phyloP scores from a whole-genome alignment of 108 stramenopile genomes.

The Discostella pseudostelligera region DNA sequence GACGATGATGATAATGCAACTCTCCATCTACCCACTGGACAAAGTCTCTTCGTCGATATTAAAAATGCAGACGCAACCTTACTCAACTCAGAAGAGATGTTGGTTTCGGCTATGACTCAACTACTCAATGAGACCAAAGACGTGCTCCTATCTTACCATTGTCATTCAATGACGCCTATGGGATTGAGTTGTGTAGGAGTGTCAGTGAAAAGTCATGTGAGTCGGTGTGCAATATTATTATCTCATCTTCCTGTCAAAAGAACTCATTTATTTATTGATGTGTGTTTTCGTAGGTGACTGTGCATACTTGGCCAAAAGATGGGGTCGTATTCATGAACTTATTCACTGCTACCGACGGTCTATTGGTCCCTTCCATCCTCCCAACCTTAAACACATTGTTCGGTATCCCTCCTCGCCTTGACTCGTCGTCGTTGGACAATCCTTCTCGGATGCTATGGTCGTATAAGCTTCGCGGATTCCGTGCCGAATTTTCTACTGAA shows the following conservation, averaged over 20 bases:
- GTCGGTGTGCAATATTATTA: not conserved
- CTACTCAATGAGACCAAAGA: constrained; percentile 55
- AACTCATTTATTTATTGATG: too few relatives aligned
- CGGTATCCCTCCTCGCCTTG: constrained; percentile 23
- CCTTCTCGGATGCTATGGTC: constrained; percentile 51
- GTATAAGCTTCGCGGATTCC: constrained; percentile 55
- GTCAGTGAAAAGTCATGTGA: constrained; percentile 53
- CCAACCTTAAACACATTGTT: constrained; percentile 56
- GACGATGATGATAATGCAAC: not conserved
- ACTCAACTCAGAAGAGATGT: constrained; percentile 61
- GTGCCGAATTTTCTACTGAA: constrained; percentile 10
- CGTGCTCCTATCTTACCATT: constrained; percentile 79
- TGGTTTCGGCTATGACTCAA: constrained; percentile 71
- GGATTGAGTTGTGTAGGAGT: constrained; percentile 80
- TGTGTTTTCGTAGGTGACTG: constrained; percentile 10
- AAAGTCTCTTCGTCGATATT: constrained; percentile 38
- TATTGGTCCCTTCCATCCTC: constrained; percentile 54
- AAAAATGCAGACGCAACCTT: constrained; percentile 57
- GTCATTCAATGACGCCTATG: constrained; percentile 63
- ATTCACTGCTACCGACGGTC: constrained; percentile 56
- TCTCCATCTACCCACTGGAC: constrained; percentile 18
- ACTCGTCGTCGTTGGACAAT: constrained; percentile 2
- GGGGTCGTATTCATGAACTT: constrained; percentile 77
- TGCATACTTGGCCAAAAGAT: constrained; percentile 76
- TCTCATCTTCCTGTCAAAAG: not conserved